Conservation (phyloP, 345 rosid species). For the Linum lewisii region DNA sequence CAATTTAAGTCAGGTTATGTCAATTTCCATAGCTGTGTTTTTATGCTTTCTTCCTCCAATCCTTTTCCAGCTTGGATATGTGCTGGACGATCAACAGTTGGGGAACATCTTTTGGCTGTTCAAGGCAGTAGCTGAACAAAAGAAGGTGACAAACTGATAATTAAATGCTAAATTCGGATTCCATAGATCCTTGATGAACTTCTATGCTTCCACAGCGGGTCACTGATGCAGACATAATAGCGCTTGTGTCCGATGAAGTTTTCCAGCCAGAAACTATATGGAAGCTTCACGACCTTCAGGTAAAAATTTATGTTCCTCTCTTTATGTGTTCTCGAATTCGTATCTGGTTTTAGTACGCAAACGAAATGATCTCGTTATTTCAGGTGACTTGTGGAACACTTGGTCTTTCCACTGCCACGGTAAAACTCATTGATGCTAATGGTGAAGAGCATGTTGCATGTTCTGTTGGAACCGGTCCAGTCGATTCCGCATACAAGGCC, state of each 20-base stretch:
- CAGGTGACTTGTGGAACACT: slow-evolving; percentile 94
- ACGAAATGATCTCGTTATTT: too few relatives aligned
- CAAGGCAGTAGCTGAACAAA: slow-evolving; percentile 81
- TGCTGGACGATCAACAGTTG: slow-evolving; percentile 61
- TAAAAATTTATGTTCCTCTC: slow-evolving; percentile 12
- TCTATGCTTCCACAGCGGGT: slow-evolving; percentile 47
- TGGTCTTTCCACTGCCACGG: slow-evolving; percentile 86
- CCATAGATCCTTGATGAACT: neutral
- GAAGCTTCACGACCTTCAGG: slow-evolving; percentile 87
- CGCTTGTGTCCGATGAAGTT: slow-evolving; percentile 87
- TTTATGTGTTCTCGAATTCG: too few relatives aligned
- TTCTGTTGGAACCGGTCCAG: slow-evolving; percentile 86
- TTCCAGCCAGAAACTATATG: slow-evolving; percentile 81
- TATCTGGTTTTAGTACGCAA: too few relatives aligned
- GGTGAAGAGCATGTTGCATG: slow-evolving; percentile 73
- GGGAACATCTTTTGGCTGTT: slow-evolving; percentile 74
- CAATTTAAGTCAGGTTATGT: slow-evolving; percentile 5
- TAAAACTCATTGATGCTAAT: slow-evolving; percentile 57
- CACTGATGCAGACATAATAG: slow-evolving; percentile 82
- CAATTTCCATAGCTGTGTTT: neutral
- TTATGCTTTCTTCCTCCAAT: slow-evolving; percentile 13
- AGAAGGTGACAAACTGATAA: slow-evolving; percentile 74
- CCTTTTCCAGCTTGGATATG: slow-evolving; percentile 70
- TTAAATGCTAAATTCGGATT: neutral
- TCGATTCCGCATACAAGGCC: slow-evolving; percentile 98